Evolutionary conservation across 2,329 filamentous ascomycete species (phyloP).

Genomic region (Colletotrichum cuscutae): DNA sequence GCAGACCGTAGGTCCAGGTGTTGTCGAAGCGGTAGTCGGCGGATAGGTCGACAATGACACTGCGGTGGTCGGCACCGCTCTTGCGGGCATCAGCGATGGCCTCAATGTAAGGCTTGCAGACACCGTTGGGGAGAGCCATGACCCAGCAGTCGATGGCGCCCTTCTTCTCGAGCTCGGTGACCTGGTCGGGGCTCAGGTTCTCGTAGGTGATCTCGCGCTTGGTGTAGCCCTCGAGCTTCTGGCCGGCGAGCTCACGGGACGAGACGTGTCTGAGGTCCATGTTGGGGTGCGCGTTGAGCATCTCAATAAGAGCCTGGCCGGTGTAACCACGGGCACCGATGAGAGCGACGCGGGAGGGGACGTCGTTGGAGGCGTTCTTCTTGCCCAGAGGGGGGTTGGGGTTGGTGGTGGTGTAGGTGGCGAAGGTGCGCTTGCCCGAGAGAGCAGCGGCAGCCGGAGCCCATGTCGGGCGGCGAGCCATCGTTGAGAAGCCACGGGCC

Average conservation of each 20-base stretch:
- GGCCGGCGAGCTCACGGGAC: constrained; percentile 89
- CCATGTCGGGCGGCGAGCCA: constrained; percentile 50
- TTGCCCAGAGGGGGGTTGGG: constrained; percentile 90
- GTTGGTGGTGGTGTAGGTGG: constrained; percentile 71
- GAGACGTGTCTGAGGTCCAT: constrained; percentile 93
- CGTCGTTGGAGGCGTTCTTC: constrained; percentile 81
- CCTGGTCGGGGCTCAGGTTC: constrained; percentile 87
- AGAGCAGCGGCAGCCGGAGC: constrained; percentile 33
- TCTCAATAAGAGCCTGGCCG: constrained; percentile 86
- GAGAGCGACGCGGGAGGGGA: constrained; percentile 82
- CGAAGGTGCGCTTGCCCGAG: constrained; percentile 38
- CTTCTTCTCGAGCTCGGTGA: constrained; percentile 83
- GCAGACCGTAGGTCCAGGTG: constrained; percentile 89
- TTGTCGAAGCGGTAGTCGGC: constrained; percentile 93
- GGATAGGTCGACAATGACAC: constrained; percentile 92
- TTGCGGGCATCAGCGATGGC: constrained; percentile 80
- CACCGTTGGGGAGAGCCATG: constrained; percentile 95
- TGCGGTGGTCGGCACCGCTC: constrained; percentile 60
- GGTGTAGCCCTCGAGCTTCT: constrained; percentile 87
- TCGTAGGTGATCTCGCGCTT: constrained; percentile 95
- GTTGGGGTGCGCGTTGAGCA: constrained; percentile 88
- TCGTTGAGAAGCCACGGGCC: constrained; percentile 73
- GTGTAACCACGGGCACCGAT: constrained; percentile 96
- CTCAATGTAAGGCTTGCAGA: constrained; percentile 93
- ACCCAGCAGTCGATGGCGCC: constrained; percentile 96